Evolutionary conservation across 306 rosid genomes (phyloP), one percentile per base, ranked within the genome.

Genomic region (Urtica urens): DNA sequence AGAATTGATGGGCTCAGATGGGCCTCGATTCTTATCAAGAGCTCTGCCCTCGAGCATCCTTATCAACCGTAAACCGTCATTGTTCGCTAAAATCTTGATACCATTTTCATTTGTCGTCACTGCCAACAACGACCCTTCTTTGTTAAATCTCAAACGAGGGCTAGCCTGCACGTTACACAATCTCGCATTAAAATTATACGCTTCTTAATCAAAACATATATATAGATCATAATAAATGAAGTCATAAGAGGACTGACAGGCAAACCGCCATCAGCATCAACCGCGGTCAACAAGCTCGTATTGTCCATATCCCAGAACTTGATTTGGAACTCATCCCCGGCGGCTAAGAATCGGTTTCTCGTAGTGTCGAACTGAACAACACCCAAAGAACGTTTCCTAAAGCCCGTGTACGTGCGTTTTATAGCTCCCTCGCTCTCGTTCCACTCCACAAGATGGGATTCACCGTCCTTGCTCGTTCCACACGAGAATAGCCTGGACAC

Each of bases 361-460:
- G 76, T 70, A 20, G 71, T 70, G 76, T 70, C 76, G 54, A 70
- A 70, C 67, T 63, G 76, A 31, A 70, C 76, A 53, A 70, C 76
- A 38, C 64, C 76, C 21, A 43, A 42, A 46, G 71, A 59, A 41
- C 71, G 66, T 46, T 70, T 70, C 46, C 67, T 70, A 42, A 64
- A 64, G 34, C 76, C 76, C 35, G 63, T 25, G 49, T 70, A 70
- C 35, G 76, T 64, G 51, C 76, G 63, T 19, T 58, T 70, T 34
- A 70, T 70, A 29, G 76, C 71, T 20, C 76, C 76, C 54, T 70
- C 71, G 21, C 76, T 70, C 49, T 70, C 76, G 59, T 70, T 70
- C 76, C 76, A 70, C 67, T 70, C 76, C 27, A 70, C 76, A 43
- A 70, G 63, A 70, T 70, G 67, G 22, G 71, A 70, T 53, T 70